These are phyloP conservation scores for Cercospora zeae-maydis DNA, from an alignment of 2,329 filamentous ascomycete genomes.

Conservation along the genomic window DNA sequence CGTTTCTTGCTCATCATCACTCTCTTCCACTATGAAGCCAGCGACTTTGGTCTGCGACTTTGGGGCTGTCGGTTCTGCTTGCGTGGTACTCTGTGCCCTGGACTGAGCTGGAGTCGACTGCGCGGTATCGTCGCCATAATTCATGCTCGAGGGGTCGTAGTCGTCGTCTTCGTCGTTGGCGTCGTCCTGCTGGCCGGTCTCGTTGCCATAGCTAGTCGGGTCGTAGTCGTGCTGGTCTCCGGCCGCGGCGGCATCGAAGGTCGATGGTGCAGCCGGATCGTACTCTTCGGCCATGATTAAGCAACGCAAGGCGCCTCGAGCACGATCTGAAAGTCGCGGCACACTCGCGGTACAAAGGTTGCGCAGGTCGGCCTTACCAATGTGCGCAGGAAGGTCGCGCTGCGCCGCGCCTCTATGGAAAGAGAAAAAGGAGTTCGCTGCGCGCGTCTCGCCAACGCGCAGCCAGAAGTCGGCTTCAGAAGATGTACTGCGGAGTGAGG, in stretches of 20 bases:
- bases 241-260: conserved; percentile 22
- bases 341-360: background rate
- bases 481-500: background rate
- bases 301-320: conserved; percentile 1
- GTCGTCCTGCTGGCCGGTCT: conserved; percentile 20
- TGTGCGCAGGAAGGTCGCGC: background rate
- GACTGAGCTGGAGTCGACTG: conserved; percentile 12
- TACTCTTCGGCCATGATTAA: conserved; percentile 47
- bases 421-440: background rate
- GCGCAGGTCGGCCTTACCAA: background rate
- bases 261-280: conserved; percentile 28
- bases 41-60: conserved; percentile 34
- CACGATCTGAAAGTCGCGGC: background rate
- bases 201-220: conserved; percentile 19
- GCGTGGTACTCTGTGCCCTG: conserved; percentile 26
- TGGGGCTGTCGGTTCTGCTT: conserved; percentile 38
- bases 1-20: conserved; percentile 52
- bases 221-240: conserved; percentile 37
- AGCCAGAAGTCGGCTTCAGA: too few relatives aligned
- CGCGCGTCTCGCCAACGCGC: background rate
- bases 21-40: conserved; percentile 62
- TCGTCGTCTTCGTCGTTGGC: conserved; percentile 35
- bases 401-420: background rate
- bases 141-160: conserved; percentile 36
- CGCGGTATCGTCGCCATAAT: conserved; percentile 21